These are phyloP conservation scores for Aspergillus intermedius DNA, from an alignment of 2,329 filamentous ascomycete species.

Conservation along the genomic window DNA sequence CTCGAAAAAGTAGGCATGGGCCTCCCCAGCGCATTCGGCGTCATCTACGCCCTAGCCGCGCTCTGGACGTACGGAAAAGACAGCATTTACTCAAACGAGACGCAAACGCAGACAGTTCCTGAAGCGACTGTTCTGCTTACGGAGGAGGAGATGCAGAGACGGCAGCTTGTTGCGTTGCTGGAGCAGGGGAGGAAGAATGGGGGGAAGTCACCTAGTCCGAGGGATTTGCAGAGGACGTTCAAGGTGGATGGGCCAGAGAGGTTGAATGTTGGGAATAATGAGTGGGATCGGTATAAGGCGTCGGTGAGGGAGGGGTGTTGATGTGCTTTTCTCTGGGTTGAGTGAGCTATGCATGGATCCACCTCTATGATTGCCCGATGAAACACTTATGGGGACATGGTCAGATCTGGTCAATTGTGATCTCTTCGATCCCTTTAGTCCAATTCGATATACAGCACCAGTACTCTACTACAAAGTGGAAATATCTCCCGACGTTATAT, in stretches of 20 bases:
- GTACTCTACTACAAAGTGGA: no score
- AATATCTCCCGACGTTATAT: no score
- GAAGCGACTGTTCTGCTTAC: constrained; percentile 18
- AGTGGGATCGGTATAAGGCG: constrained; percentile 16
- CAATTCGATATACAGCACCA: no score
- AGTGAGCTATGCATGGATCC: not conserved
- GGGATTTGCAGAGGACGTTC: constrained; percentile 21
- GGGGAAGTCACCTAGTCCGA: constrained; percentile 14
- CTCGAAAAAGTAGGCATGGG: constrained; percentile 21
- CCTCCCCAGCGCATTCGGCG: constrained; percentile 21
- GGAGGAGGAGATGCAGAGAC: constrained; percentile 36
- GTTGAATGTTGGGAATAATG: constrained; percentile 10
- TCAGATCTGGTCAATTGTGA: no score
- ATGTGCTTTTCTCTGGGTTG: not conserved
- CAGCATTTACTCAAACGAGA: constrained; percentile 5
- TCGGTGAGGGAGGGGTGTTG: constrained; percentile 1
- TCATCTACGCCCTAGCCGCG: constrained; percentile 22
- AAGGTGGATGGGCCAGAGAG: constrained; percentile 20
- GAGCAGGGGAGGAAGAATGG: constrained; percentile 18
- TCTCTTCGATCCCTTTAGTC: no score
- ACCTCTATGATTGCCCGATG: no score
- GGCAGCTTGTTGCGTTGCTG: constrained; percentile 32
- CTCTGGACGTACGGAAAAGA: constrained; percentile 19
- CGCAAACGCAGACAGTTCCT: constrained; percentile 1
- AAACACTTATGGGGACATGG: no score